phyloP scores from a whole-genome alignment of 2,329 filamentous ascomycete species.

The Sarocladium oryzae region DNA sequence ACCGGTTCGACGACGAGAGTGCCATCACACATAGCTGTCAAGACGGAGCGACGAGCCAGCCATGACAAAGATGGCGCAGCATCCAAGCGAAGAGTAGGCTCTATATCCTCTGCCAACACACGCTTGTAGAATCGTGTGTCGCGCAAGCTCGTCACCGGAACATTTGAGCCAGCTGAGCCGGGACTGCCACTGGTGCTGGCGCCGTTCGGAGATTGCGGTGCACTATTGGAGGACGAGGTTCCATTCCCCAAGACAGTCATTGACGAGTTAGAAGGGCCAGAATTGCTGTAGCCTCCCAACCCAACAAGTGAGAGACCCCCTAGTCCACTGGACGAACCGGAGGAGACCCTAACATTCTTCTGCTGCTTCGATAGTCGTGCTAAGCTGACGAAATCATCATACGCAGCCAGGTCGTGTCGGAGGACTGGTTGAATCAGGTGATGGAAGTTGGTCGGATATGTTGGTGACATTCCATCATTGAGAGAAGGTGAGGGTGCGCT shows the following conservation, averaged over 20 bases:
- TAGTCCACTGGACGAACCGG: conserved; percentile 56
- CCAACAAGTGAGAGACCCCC: conserved; percentile 34
- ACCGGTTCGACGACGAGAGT: conserved; percentile 86
- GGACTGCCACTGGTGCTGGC: conserved; percentile 29
- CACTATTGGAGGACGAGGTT: conserved; percentile 41
- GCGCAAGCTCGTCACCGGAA: conserved; percentile 60
- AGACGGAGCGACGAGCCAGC: conserved; percentile 79
- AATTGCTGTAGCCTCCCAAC: conserved; percentile 37
- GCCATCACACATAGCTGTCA: conserved; percentile 78
- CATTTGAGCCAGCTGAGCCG: conserved; percentile 44
- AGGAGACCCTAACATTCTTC: conserved; percentile 60
- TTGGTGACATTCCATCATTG: conserved; percentile 42
- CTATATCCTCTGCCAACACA: conserved; percentile 80
- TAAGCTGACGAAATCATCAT: conserved; percentile 78
- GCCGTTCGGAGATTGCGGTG: conserved; percentile 49
- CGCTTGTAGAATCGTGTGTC: conserved; percentile 95
- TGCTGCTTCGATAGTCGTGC: conserved; percentile 60
- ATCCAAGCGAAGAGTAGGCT: conserved; percentile 87
- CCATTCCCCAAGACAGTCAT: conserved; percentile 49
- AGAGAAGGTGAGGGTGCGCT: conserved; percentile 28
- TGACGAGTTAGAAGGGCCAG: conserved; percentile 51
- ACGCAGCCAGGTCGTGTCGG: conserved; percentile 72
- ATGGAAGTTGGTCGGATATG: conserved; percentile 65
- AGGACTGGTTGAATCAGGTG: conserved; percentile 80
- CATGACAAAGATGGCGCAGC: conserved; percentile 86